Evolutionary conservation across 257 asterid genomes (phyloP).

Genomic region (Solanum sejunctum): DNA sequence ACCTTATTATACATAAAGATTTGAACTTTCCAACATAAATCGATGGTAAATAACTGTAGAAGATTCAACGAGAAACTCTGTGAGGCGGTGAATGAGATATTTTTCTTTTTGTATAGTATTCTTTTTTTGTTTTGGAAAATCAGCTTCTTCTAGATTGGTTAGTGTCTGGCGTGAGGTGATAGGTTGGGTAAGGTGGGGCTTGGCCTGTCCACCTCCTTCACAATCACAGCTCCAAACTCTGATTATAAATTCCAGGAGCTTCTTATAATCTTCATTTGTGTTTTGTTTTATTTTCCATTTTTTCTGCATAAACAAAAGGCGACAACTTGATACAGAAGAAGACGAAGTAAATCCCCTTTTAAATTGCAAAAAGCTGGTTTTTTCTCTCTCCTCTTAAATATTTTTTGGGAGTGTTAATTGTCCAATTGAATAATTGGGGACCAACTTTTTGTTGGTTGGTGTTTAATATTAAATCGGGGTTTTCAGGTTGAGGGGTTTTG

Average conservation of each 20-base stretch:
- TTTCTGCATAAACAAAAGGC: neutral
- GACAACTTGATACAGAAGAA: neutral
- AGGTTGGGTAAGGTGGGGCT: neutral
- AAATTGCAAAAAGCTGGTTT: neutral
- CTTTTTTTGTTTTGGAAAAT: neutral
- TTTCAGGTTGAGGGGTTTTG: neutral
- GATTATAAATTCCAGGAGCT: neutral
- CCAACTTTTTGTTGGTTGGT: neutral
- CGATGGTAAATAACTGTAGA: neutral
- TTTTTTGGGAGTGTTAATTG: neutral
- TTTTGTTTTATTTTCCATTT: neutral
- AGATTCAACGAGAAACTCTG: neutral
- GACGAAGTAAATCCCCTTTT: neutral
- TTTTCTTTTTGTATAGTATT: neutral
- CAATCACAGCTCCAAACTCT: neutral
- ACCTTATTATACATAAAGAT: constrained; percentile 11
- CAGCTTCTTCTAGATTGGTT: neutral
- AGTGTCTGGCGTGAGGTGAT: neutral
- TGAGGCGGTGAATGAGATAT: neutral
- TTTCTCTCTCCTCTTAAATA: neutral
- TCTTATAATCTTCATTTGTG: neutral
- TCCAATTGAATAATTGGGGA: neutral
- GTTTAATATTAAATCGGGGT: neutral
- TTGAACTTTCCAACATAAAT: neutral
- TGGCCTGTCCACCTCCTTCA: neutral